Evolutionary conservation across 2,329 filamentous ascomycete genomes (phyloP), one percentile per base, ranked within the genome.

Genomic region (Davidsoniella virescens): DNA sequence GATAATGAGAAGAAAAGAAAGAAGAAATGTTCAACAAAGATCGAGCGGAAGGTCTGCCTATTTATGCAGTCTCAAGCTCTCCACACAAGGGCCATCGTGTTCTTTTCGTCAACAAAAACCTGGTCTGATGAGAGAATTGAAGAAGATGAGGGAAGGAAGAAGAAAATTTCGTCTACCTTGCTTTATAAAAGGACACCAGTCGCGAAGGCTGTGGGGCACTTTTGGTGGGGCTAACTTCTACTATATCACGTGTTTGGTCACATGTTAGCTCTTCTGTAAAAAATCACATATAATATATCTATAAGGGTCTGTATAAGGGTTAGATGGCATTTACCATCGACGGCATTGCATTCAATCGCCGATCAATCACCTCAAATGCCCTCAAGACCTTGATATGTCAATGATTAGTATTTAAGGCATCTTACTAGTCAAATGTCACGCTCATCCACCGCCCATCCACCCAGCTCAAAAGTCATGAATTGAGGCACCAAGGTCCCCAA

Each of bases 1-100:
- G 25, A 25, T 23, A 17, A 25, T 17, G 18, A 40, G 37, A 10
- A 16, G 7, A 23, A 44, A 33, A 23, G n/a, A 5, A 20, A 39
- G 5, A 33, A 18, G 10, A 8, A 36, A 7, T 10, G 17, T 12
- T 42, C 12, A 25, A 36, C n/a, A 38, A 56, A 58, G 49, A 54
- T 38, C 53, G 50, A 59, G 44, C 17, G 41, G 50, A 52, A 44
- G 52, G 46, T 37, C 50, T 47, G 48, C 47, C 38, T 56, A 56
- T 57, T 54, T 54, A 49, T 57, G 33, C 57, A 52, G 33, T 25
- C 33, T 44, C 38, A 16, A 14, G 25, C 18, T n/a, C 26, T 36
- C 44, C 39, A 12, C 17, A 25, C 20, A 20, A n/a, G 18, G 26
- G 40, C 26, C 47, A 49, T 44, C 9, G 39, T 49, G 47, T 49